A percentile compares a stretch with the other conserved stretches of the same genome.
Conservation (phyloP, 352 stramenopile genomes). For the Pythium angustatum region DNA sequence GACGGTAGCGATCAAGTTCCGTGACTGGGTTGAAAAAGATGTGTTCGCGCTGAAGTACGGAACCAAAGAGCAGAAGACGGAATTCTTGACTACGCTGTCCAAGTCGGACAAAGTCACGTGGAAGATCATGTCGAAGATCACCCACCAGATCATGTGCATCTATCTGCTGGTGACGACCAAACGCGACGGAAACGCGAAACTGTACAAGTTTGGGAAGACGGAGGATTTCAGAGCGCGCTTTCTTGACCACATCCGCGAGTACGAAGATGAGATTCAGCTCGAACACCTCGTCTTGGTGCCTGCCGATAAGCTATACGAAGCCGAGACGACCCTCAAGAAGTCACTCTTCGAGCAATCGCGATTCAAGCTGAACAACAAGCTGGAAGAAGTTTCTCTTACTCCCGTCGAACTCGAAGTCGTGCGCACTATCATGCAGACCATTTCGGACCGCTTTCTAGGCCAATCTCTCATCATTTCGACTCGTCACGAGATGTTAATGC, state of each 20-base stretch:
- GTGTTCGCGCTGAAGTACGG: constrained; percentile 13
- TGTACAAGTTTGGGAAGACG: constrained; percentile 19
- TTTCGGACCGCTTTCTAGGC: constrained; percentile 7
- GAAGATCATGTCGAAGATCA: constrained; percentile 12
- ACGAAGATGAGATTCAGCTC: constrained; percentile 4
- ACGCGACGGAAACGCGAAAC: constrained; percentile 13
- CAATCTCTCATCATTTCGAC: constrained; percentile 2
- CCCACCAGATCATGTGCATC: constrained; percentile 9
- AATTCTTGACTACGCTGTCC: constrained; percentile 8
- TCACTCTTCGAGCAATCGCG: constrained; percentile 1
- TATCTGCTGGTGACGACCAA: constrained; percentile 19
- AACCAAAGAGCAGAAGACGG: constrained; percentile 14
- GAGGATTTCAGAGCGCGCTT: constrained; percentile 16
- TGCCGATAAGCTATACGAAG: constrained; percentile 8
- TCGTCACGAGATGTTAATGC: background rate
- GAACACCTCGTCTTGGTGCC: constrained; percentile 14
- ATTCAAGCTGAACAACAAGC: constrained; percentile 7
- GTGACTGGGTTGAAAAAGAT: constrained; percentile 10
- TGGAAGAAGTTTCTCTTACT: constrained; percentile 7
- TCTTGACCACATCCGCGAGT: constrained; percentile 9
- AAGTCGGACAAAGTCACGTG: constrained; percentile 13
- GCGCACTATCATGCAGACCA: constrained; percentile 17
- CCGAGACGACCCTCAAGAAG: constrained; percentile 1
- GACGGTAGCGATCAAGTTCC: constrained; percentile 7
- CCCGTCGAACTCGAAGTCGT: background rate